A percentile compares a stretch with the other conserved stretches of the same genome.
These are phyloP conservation scores for Colletotrichum paranaense DNA, from an alignment of 2,329 filamentous ascomycete species.

Conservation along the genomic window DNA sequence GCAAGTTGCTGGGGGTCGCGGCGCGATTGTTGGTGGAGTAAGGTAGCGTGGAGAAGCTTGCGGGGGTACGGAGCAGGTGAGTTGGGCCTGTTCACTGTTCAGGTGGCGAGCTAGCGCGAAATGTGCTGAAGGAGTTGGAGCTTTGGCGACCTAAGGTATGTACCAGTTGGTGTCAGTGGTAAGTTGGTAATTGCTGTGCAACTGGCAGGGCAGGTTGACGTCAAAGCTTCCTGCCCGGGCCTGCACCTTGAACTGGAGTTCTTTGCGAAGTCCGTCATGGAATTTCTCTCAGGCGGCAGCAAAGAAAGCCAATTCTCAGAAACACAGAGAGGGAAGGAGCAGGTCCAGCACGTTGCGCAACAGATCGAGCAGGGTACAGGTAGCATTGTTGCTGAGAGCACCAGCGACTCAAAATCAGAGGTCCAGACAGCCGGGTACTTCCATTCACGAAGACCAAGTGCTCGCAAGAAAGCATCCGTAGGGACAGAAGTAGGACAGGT, in stretches of 20 bases:
- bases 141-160: neutral
- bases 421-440: too few species aligned
- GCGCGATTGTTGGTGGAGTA: conserved; percentile 1
- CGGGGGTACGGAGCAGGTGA: neutral
- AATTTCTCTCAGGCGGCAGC: neutral
- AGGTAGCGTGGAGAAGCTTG: neutral
- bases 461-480: neutral
- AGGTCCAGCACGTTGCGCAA: too few species aligned
- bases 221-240: neutral
- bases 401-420: too few species aligned
- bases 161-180: too few species aligned
- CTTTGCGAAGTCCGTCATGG: neutral
- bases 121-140: conserved; percentile 3
- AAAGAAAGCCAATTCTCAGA: neutral
- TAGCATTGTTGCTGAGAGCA: too few species aligned
- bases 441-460: neutral
- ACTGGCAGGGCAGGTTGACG: too few species aligned
- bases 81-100: neutral
- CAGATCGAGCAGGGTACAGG: too few species aligned
- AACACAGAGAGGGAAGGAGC: neutral
- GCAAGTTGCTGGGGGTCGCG: neutral
- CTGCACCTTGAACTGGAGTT: neutral
- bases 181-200: too few species aligned
- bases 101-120: conserved; percentile 17
- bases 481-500: neutral